Evolutionary conservation across 768 basidiomycete genomes (phyloP), one percentile per base, ranked within the genome.

Genomic region (Leccinellum albellum): DNA sequence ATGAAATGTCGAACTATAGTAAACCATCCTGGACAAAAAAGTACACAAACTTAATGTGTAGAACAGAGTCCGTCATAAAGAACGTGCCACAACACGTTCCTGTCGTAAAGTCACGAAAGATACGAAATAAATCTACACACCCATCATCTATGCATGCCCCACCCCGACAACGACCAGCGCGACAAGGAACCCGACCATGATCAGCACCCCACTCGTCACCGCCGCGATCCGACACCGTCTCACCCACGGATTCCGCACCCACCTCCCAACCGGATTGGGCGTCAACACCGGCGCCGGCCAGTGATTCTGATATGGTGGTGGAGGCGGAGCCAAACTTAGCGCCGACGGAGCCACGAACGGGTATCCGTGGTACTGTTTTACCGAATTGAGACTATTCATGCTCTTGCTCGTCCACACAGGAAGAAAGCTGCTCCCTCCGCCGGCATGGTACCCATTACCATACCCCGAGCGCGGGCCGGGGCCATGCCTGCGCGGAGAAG

Each of bases 271-370:
- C 44, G 66, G 61, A 33, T 63, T 73, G 0, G 59, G 59, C 9
- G 61, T 54, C 60, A 65, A 52, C 31, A 55, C 70, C 46, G 51
- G 55, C 24, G 53, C 48, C 57, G 57, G 54, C 53, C 68, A 60
- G 10, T 42, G 61, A 49, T 60, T 66, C 14, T 58, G 64, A 23
- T 69, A 69, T 14, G 66, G 61, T 6, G 58, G 58, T 13, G 66
- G 67, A 13, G 62, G 66, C 0, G 69, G 72, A 59, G 61, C 65
- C 68, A 71, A 59, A 64, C 66, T 70, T 61, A 63, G 61, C 42
- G 72, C 70, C 3, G 82, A 79, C 10, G 83, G 78, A 3, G 83
- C 76, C 35, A 86, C 74, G 60, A 86, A 85, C 14, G 86, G 86
- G 57, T 86, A 84, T 14, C 84, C 81, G 58, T 61, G 59, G 69